Percentiles rank a stretch among this genome's conserved stretches.
Evolutionary conservation across 2,329 filamentous ascomycete species (phyloP).

Genomic region (Daldinia sp.): DNA sequence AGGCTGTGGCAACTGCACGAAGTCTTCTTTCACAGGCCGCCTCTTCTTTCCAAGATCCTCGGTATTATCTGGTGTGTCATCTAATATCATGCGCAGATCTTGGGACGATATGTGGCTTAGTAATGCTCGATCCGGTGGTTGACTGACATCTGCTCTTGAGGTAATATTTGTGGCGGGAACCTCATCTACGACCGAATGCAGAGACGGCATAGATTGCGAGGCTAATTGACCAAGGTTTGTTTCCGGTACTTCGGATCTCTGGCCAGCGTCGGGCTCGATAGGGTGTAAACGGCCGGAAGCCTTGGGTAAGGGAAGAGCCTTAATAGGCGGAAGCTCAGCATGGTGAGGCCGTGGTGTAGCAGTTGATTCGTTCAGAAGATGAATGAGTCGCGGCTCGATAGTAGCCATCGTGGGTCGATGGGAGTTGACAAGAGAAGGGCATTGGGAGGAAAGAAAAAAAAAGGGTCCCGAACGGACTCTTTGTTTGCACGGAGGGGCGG

Average conservation of each 20-base stretch:
- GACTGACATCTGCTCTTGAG: slow-evolving; percentile 45
- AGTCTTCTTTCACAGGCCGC: slow-evolving; percentile 70
- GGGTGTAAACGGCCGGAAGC: slow-evolving; percentile 58
- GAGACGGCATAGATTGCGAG: slow-evolving; percentile 48
- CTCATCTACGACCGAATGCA: slow-evolving; percentile 50
- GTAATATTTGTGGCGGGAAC: slow-evolving; percentile 27
- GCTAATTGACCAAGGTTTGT: slow-evolving; percentile 45
- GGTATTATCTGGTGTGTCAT: slow-evolving; percentile 57
- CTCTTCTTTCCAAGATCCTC: slow-evolving; percentile 67
- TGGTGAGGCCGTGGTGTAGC: slow-evolving; percentile 61
- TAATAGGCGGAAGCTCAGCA: slow-evolving; percentile 67
- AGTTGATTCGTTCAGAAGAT: slow-evolving; percentile 70
- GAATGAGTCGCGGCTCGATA: slow-evolving; percentile 75
- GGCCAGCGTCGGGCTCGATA: slow-evolving; percentile 63
- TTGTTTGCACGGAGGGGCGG: slow-evolving; percentile 41
- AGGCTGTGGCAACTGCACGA: slow-evolving; percentile 73
- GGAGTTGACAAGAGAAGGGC: slow-evolving; percentile 50
- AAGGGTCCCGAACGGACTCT: slow-evolving; percentile 34
- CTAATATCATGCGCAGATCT: slow-evolving; percentile 60
- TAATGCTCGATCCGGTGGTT: slow-evolving; percentile 46
- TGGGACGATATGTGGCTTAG: slow-evolving; percentile 55
- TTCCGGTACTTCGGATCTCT: slow-evolving; percentile 55
- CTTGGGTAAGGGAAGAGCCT: slow-evolving; percentile 60
- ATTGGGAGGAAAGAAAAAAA: slow-evolving; percentile 52
- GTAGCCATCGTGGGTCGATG: slow-evolving; percentile 67